Percentiles rank a stretch among this genome's conserved stretches.
These are phyloP conservation scores for Elasticomyces elasticus DNA, from an alignment of 495 filamentous ascomycete species.

Conservation along the genomic window DNA sequence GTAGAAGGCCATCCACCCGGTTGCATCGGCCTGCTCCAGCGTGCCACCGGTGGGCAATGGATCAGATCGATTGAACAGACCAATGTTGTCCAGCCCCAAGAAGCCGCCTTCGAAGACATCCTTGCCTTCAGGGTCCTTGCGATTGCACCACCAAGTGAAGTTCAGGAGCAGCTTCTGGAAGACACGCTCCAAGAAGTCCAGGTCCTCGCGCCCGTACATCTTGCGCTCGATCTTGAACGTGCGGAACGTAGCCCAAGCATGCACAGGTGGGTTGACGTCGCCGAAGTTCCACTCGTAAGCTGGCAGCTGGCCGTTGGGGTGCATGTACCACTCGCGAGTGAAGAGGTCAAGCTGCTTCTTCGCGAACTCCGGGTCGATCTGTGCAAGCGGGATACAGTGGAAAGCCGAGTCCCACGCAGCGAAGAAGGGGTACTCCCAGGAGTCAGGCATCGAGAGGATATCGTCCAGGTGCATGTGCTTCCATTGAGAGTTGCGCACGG, in stretches of 20 bases:
- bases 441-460: slow-evolving; percentile 93
- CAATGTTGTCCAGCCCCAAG: slow-evolving; percentile 94
- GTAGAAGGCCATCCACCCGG: slow-evolving; percentile 98
- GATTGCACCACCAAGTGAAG: slow-evolving; percentile 99
- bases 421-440: slow-evolving; percentile 98
- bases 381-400: slow-evolving; percentile 87
- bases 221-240: slow-evolving; percentile 97
- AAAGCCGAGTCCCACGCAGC: slow-evolving; percentile 96
- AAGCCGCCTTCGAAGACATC: slow-evolving; percentile 97
- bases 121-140: slow-evolving; percentile 86
- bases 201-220: slow-evolving; percentile 85
- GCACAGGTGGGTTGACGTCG: slow-evolving; percentile 92
- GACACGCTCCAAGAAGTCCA: slow-evolving; percentile 90
- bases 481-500: slow-evolving; percentile 79
- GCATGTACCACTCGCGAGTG: slow-evolving; percentile 98
- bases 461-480: slow-evolving; percentile 89
- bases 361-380: slow-evolving; percentile 95
- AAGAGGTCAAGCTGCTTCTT: slow-evolving; percentile 96
- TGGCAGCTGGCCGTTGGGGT: slow-evolving; percentile 89
- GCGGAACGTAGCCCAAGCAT: slow-evolving; percentile 90
- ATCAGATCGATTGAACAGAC: slow-evolving; percentile 95
- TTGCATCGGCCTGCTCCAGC: slow-evolving; percentile 92
- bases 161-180: slow-evolving; percentile 94
- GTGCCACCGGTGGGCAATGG: slow-evolving; percentile 87
- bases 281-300: slow-evolving; percentile 97